These are phyloP conservation scores for Exophiala sp. DNA, from an alignment of 2,329 filamentous ascomycete species.

Conservation along the genomic window DNA sequence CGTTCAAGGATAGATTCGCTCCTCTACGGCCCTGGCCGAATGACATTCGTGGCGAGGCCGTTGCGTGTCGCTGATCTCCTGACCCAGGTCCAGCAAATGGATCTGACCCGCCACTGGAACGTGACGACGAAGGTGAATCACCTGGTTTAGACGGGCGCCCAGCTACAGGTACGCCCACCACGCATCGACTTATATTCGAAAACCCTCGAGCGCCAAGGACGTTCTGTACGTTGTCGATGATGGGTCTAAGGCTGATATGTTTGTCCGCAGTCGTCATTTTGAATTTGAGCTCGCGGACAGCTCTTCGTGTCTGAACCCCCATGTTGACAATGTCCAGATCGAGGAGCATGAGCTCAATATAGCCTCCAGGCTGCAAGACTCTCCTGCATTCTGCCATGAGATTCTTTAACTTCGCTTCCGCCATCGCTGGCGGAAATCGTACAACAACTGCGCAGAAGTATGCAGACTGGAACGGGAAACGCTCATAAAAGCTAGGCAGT, in stretches of 20 bases:
- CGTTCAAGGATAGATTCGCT: conserved; percentile 53
- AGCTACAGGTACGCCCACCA: conserved; percentile 48
- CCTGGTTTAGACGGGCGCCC: conserved; percentile 42
- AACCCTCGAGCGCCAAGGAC: conserved; percentile 45
- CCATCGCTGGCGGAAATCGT: conserved; percentile 45
- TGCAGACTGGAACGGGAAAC: conserved; percentile 46
- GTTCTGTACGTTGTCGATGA: conserved; percentile 47
- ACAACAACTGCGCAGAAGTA: conserved; percentile 47
- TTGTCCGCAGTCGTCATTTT: conserved; percentile 42
- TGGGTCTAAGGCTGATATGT: conserved; percentile 45
- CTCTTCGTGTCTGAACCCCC: conserved; percentile 45
- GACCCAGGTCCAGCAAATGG: conserved; percentile 31
- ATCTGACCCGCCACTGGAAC: conserved; percentile 32
- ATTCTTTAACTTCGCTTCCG: conserved; percentile 42
- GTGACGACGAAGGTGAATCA: conserved; percentile 36
- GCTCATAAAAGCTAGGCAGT: conserved; percentile 38
- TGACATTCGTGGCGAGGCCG: conserved; percentile 21
- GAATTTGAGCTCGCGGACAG: conserved; percentile 45
- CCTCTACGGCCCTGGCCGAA: conserved; percentile 28
- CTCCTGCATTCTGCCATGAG: conserved; percentile 49
- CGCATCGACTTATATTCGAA: conserved; percentile 48
- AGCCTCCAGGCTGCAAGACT: conserved; percentile 48
- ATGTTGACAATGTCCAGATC: conserved; percentile 52
- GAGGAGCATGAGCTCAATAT: conserved; percentile 47
- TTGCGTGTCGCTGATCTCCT: conserved; percentile 20